Evolutionary conservation across 1,284 basidiomycete species (phyloP).

Genomic region (Ceratobasidium sp.): DNA sequence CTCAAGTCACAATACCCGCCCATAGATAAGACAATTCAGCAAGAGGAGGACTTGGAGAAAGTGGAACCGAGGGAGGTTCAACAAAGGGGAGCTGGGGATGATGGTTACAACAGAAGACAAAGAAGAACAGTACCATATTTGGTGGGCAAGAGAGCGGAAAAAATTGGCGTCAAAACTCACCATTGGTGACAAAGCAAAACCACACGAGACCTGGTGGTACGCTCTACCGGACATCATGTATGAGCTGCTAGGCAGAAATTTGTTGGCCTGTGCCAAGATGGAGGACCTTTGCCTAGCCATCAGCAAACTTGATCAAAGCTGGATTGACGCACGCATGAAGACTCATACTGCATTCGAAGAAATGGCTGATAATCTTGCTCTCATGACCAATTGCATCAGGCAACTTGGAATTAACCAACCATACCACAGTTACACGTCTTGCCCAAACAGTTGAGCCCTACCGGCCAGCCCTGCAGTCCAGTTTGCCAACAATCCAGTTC

Average conservation of each 20-base stretch:
- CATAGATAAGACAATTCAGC: not conserved
- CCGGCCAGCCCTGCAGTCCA: not conserved
- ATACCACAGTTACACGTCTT: not conserved
- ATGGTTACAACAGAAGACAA: not conserved
- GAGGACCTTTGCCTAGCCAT: not conserved
- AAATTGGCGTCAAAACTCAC: not conserved
- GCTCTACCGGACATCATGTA: not conserved
- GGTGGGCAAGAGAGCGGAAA: not conserved
- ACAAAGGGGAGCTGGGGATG: not conserved
- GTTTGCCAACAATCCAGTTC: not conserved
- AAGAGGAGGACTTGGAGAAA: not conserved
- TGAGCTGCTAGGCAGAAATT: not conserved
- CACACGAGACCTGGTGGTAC: not conserved
- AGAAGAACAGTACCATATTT: not conserved
- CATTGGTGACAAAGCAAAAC: not conserved
- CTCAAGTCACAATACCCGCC: not conserved
- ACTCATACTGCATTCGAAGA: not conserved
- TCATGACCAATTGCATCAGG: not conserved
- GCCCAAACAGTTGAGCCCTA: not conserved
- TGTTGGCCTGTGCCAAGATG: not conserved
- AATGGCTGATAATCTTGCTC: not conserved
- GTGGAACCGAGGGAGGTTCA: not conserved
- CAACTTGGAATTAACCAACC: not conserved
- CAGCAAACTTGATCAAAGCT: not conserved
- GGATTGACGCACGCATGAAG: not conserved